Percentiles rank a stretch among this genome's conserved stretches.
These are phyloP conservation scores for Aegilops speltoides DNA, from an alignment of 176 grass and related monocot species.

Conservation along the genomic window DNA sequence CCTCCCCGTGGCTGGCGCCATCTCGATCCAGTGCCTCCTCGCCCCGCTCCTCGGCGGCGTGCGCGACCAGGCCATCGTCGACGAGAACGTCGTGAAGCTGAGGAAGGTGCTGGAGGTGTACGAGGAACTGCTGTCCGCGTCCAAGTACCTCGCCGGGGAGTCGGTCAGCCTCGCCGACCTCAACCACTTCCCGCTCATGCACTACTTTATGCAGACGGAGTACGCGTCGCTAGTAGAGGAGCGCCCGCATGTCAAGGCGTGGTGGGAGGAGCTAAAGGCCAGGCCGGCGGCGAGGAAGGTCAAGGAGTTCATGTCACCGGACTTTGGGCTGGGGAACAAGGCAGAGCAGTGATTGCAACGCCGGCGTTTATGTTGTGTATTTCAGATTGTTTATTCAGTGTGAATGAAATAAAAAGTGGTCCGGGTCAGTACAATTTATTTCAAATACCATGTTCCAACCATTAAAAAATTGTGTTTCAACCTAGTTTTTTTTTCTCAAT, in stretches of 20 bases:
- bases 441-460: too few species aligned
- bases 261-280: slow-evolving; percentile 45
- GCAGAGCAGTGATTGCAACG: neutral
- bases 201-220: slow-evolving; percentile 37
- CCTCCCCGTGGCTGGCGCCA: neutral
- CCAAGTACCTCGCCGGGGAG: slow-evolving; percentile 36
- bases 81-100: slow-evolving; percentile 26
- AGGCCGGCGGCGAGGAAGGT: slow-evolving; percentile 39
- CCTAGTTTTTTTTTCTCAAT: too few species aligned
- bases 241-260: slow-evolving; percentile 27
- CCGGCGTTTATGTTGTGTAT: too few species aligned
- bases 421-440: too few species aligned
- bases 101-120: slow-evolving; percentile 29
- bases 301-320: neutral
- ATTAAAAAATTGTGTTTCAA: too few species aligned
- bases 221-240: slow-evolving; percentile 6
- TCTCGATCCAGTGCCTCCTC: neutral
- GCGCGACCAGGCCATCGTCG: slow-evolving; percentile 24
- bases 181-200: slow-evolving; percentile 34
- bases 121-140: slow-evolving; percentile 20
- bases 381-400: too few species aligned
- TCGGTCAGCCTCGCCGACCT: slow-evolving; percentile 47
- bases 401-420: too few species aligned
- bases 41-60: neutral
- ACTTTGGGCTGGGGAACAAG: neutral